phyloP scores from a whole-genome alignment of 768 basidiomycete species.

The Sarcomyxa edulis region DNA sequence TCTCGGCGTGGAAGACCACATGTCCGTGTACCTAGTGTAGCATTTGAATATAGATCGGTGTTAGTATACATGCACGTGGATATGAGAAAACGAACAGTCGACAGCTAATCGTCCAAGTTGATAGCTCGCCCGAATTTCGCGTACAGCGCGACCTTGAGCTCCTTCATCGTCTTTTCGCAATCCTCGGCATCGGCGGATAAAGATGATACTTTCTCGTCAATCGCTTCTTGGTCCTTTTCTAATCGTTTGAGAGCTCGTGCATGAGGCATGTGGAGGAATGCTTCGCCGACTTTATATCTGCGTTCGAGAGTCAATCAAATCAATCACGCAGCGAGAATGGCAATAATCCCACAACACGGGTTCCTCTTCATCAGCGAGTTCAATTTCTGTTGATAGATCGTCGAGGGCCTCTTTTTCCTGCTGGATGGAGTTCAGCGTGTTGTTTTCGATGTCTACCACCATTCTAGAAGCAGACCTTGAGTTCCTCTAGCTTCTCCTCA shows the following conservation, averaged over 20 bases:
- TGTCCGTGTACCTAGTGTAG: too few species aligned
- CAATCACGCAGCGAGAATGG: too few species aligned
- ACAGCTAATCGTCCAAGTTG: constrained; percentile 74
- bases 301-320: too few species aligned
- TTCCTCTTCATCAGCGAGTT: constrained; percentile 83
- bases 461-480: constrained; percentile 61
- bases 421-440: constrained; percentile 33
- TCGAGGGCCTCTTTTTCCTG: constrained; percentile 94
- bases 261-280: constrained; percentile 78
- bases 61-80: neutral
- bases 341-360: constrained; percentile 63
- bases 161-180: constrained; percentile 74
- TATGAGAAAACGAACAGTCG: neutral
- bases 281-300: constrained; percentile 88
- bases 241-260: constrained; percentile 65
- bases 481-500: constrained; percentile 62
- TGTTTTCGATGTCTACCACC: too few species aligned
- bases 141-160: constrained; percentile 74
- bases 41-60: too few species aligned
- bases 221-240: constrained; percentile 57
- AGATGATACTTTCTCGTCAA: constrained; percentile 50
- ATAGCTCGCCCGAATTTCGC: constrained; percentile 92
- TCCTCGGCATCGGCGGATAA: constrained; percentile 50
- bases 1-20: too few species aligned
- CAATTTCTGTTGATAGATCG: constrained; percentile 82